Evolutionary conservation across 345 rosid species (phyloP).

Genomic region (Pelargonium nanum): DNA sequence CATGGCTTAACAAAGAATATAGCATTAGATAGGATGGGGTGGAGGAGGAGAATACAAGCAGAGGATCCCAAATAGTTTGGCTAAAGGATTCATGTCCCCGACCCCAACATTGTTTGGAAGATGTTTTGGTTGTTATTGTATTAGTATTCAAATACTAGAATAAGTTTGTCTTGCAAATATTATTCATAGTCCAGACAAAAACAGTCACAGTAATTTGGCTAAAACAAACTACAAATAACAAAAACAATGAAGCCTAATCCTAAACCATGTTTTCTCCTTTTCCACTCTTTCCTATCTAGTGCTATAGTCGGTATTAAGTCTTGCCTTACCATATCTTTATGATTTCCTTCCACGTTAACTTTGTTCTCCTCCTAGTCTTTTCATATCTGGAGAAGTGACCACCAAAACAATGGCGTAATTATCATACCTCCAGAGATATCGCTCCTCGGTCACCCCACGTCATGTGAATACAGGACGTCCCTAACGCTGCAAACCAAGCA

Average conservation of each 20-base stretch:
- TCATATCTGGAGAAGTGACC: no score
- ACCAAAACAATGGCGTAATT: background rate
- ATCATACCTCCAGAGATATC: constrained; percentile 75
- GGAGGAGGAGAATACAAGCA: no score
- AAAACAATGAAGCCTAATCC: background rate
- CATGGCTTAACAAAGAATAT: no score
- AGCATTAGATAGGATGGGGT: no score
- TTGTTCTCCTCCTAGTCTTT: background rate
- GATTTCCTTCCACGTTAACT: background rate
- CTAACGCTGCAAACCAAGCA: constrained; percentile 87
- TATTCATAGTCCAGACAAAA: background rate
- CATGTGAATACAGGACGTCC: constrained; percentile 81
- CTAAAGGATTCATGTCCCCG: no score
- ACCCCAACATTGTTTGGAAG: no score
- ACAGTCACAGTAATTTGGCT: background rate
- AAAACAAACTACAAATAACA: no score
- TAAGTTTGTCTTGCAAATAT: background rate
- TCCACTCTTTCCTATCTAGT: background rate
- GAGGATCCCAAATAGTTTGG: no score
- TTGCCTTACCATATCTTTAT: background rate
- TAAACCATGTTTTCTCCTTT: background rate
- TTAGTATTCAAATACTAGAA: background rate
- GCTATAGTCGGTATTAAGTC: background rate
- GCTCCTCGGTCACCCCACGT: constrained; percentile 93
- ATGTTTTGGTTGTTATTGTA: no score